Percentiles rank a stretch among this genome's conserved stretches.
phyloP scores from a whole-genome alignment of 306 rosid genomes.

The Vicia faba region DNA sequence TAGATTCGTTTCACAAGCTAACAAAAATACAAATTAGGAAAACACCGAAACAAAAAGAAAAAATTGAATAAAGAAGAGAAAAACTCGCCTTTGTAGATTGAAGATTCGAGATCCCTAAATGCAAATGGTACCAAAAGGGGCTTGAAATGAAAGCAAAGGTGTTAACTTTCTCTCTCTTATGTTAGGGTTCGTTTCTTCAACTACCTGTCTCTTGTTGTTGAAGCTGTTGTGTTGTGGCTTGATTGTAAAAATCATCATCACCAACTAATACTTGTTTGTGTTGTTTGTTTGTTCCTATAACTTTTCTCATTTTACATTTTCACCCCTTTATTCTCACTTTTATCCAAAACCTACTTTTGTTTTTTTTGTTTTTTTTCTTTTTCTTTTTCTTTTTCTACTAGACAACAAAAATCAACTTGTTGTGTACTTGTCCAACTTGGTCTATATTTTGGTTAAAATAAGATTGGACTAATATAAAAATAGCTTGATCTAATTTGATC shows the following conservation, averaged over 20 bases:
- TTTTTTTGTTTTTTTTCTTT: neutral
- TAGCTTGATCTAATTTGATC: neutral
- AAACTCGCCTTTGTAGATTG: slow-evolving; percentile 50
- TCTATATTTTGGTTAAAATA: slow-evolving; percentile 2
- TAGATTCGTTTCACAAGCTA: slow-evolving; percentile 41
- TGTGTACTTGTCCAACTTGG: slow-evolving; percentile 21
- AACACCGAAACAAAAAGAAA: slow-evolving; percentile 8
- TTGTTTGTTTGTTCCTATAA: neutral
- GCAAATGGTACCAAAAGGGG: slow-evolving; percentile 45
- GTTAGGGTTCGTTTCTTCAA: slow-evolving; percentile 60
- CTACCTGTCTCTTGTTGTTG: slow-evolving; percentile 48
- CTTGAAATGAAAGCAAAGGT: slow-evolving; percentile 47
- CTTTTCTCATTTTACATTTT: slow-evolving; percentile 6
- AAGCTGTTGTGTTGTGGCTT: slow-evolving; percentile 48
- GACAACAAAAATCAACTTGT: neutral
- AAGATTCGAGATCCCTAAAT: slow-evolving; percentile 70
- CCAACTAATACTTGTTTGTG: slow-evolving; percentile 33
- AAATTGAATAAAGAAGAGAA: slow-evolving; percentile 1
- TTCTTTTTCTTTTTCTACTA: neutral
- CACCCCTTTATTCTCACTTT: slow-evolving; percentile 16
- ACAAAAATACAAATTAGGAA: slow-evolving; percentile 1
- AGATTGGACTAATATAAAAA: slow-evolving; percentile 6
- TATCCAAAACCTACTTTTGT: neutral
- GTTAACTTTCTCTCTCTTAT: neutral
- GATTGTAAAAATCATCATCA: slow-evolving; percentile 31